Evolutionary conservation across 2,329 filamentous ascomycete species (phyloP).

Genomic region (Helicocarpus griseus): DNA sequence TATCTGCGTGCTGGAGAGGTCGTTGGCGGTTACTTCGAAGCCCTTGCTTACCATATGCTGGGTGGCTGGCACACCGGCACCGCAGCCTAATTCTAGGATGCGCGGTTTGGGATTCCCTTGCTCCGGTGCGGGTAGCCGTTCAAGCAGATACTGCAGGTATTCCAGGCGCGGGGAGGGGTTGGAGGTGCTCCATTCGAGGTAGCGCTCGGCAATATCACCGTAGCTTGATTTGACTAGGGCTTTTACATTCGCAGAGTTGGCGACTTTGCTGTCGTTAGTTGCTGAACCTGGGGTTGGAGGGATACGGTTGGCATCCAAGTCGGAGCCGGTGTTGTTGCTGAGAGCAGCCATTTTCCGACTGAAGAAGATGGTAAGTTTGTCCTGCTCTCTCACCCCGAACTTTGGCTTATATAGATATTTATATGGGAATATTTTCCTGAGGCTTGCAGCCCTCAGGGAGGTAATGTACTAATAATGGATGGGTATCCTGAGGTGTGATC

Average conservation of each 20-base stretch:
- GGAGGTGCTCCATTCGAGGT: conserved; percentile 27
- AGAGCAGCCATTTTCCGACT: too few relatives aligned
- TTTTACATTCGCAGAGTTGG: neutral
- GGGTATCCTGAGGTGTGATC: too few relatives aligned
- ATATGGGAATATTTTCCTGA: too few relatives aligned
- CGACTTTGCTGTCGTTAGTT: too few relatives aligned
- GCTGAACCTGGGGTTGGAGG: too few relatives aligned
- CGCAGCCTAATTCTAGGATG: conserved; percentile 35
- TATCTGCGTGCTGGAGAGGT: neutral
- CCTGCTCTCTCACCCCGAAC: too few relatives aligned
- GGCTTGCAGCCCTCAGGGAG: too few relatives aligned
- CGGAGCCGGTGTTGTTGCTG: too few relatives aligned
- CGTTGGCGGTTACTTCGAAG: conserved; percentile 8
- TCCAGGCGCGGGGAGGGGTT: conserved; percentile 20
- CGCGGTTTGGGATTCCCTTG: neutral
- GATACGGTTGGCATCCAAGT: too few relatives aligned
- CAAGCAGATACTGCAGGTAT: conserved; percentile 24
- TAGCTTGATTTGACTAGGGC: conserved; percentile 16
- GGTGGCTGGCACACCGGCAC: conserved; percentile 28
- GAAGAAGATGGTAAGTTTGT: too few relatives aligned
- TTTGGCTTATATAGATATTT: too few relatives aligned
- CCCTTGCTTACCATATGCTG: conserved; percentile 9
- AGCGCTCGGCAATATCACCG: conserved; percentile 27
- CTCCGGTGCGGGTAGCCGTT: neutral
- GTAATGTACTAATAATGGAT: too few relatives aligned